phyloP scores from a whole-genome alignment of 2,329 filamentous ascomycete genomes.

The Penicillium sumatraense region DNA sequence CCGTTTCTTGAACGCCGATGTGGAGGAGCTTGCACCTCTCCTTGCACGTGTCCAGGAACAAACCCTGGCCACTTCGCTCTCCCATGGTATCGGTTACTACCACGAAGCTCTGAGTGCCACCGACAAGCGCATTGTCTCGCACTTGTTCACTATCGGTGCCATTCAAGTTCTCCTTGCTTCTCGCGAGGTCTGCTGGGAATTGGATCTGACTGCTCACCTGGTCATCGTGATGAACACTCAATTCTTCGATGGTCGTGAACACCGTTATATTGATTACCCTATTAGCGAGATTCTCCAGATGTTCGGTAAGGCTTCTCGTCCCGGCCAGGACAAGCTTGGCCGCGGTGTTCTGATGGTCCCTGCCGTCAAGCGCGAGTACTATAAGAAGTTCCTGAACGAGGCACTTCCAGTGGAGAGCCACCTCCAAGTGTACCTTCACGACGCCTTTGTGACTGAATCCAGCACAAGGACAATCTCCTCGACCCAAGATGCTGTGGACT shows the following conservation, averaged over 20 bases:
- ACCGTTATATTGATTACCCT: constrained; percentile 95
- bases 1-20: constrained; percentile 84
- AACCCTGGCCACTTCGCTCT: constrained; percentile 83
- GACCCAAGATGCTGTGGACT: constrained; percentile 95
- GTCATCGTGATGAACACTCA: constrained; percentile 98
- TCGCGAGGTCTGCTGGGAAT: constrained; percentile 94
- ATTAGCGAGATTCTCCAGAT: constrained; percentile 95
- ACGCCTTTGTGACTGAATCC: constrained; percentile 96
- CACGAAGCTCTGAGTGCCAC: constrained; percentile 88
- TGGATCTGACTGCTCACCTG: constrained; percentile 84
- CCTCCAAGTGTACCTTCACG: constrained; percentile 86
- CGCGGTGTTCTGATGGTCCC: constrained; percentile 97
- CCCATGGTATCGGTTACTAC: constrained; percentile 95
- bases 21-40: constrained; percentile 79
- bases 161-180: constrained; percentile 83
- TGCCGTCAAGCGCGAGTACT: constrained; percentile 92
- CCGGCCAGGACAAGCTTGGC: constrained; percentile 76
- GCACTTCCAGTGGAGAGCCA: constrained; percentile 95
- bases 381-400: constrained; percentile 98
- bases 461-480: constrained; percentile 95
- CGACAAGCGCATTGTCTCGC: constrained; percentile 91
- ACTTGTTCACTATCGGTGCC: constrained; percentile 86
- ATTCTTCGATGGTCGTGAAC: constrained; percentile 94
- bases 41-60: constrained; percentile 84
- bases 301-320: constrained; percentile 89